Evolutionary conservation across 2,329 filamentous ascomycete genomes (phyloP), one percentile per base, ranked within the genome.

Genomic region (Herpotrichia juniperi): DNA sequence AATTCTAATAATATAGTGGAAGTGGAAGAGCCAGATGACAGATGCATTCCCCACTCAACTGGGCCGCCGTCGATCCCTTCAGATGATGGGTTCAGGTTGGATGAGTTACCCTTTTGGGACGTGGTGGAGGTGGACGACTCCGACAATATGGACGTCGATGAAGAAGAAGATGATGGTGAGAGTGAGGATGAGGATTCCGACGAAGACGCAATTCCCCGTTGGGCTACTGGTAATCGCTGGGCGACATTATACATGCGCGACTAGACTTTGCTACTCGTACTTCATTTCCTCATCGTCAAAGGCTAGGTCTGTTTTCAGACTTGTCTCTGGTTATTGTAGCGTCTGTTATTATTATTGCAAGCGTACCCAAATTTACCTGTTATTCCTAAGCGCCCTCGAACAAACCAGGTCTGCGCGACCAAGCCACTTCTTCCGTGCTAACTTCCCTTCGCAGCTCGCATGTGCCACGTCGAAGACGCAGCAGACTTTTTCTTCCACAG

Each of bases 91-190:
- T 71, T 73, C 48, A 72, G 68, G 2, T 58, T 74, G 32, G 71
- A 73, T 39, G 67, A 74, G 42, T 60, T 75, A 12, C 72, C 73
- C 0, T 75, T 75, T 39, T 75, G 70, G 66, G 61, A 64, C 47
- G 60, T 62, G 30, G 54, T 61, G 34, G 62, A 65, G 21, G 54
- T 61, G 34, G 62, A 65, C 17, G 59, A 59, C 25, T 55, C 52
- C 28, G 37, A 40, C 19, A 14, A 25, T 21, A 69, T 68, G 59
- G 67, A 68, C 2, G 44, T 68, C 19, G 64, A 64, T 14, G 45
- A 48, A 4, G 45, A 46, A 4, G 34, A 21, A 11, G 31, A 34
- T 5, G 6, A 7, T 17, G 34, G 22, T 14, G 37, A 40, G 4
- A 21, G 25, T 8, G 37, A 40, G 7, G 37, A 40, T 8, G 37